Evolutionary conservation across 164 flowering plant genomes (phyloP).

Genomic region (Vitis amurensis): DNA sequence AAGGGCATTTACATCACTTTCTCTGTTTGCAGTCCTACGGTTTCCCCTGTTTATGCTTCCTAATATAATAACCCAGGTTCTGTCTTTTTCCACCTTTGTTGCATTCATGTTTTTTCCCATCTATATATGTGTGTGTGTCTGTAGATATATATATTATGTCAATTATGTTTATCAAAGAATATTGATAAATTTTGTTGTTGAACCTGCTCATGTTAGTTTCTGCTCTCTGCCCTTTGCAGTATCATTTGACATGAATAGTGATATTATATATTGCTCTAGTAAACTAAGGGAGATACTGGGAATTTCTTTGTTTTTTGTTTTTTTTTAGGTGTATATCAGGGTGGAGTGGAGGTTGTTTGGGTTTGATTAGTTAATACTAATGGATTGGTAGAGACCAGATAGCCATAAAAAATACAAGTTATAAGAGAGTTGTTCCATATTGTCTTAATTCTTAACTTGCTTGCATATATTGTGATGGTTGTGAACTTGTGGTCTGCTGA

Average conservation of each 20-base stretch:
- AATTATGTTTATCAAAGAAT: not conserved
- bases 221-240: not conserved
- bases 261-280: too few relatives aligned
- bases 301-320: too few relatives aligned
- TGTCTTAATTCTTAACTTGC: not conserved
- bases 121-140: not conserved
- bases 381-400: not conserved
- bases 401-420: not conserved
- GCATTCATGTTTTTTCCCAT: not conserved
- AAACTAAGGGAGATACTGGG: too few relatives aligned
- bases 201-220: not conserved
- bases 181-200: not conserved
- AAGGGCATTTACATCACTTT: conserved; percentile 93
- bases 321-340: too few relatives aligned
- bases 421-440: not conserved
- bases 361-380: too few relatives aligned
- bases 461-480: too few relatives aligned
- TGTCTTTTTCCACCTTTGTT: conserved; percentile 7
- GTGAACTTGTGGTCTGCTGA: not conserved
- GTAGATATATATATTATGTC: not conserved
- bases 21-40: conserved; percentile 89
- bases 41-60: conserved; percentile 97
- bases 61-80: conserved; percentile 92
- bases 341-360: too few relatives aligned
- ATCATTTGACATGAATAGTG: too few relatives aligned